These are phyloP conservation scores for Aspergillus amoenus DNA, from an alignment of 2,329 filamentous ascomycete genomes.

Conservation along the genomic window DNA sequence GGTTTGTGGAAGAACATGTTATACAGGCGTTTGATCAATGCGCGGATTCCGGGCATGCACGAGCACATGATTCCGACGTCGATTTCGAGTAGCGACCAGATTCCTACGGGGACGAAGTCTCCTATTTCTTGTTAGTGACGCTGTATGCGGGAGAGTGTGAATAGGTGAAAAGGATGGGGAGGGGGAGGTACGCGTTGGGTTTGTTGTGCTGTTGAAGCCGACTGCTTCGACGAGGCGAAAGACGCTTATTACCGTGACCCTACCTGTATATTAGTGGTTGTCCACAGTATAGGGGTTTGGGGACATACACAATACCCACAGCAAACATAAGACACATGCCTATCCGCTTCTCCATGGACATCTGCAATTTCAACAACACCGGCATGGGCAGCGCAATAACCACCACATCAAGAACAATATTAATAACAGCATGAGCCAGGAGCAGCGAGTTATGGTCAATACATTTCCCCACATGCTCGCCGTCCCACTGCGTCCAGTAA, in stretches of 20 bases:
- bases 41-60: conserved; percentile 4
- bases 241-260: not conserved
- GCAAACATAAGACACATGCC: conserved; percentile 3
- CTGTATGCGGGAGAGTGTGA: no score
- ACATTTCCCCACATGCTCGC: not conserved
- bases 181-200: not conserved
- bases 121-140: not conserved
- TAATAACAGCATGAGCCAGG: not conserved
- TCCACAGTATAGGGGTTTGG: no score
- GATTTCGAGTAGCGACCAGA: conserved; percentile 2
- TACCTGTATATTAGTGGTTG: no score
- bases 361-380: not conserved
- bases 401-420: not conserved
- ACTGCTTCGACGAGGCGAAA: not conserved
- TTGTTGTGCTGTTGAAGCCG: conserved; percentile 3
- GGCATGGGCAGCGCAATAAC: conserved; percentile 1
- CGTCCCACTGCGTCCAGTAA: conserved; percentile 2
- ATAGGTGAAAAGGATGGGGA: not conserved
- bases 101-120: conserved; percentile 4
- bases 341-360: not conserved
- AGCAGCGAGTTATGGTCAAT: not conserved
- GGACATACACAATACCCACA: not conserved
- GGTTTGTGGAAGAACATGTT: not conserved
- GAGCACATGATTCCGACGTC: conserved; percentile 4
- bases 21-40: not conserved